Conservation (phyloP, 768 basidiomycete species). For the Mycena vitilis region DNA sequence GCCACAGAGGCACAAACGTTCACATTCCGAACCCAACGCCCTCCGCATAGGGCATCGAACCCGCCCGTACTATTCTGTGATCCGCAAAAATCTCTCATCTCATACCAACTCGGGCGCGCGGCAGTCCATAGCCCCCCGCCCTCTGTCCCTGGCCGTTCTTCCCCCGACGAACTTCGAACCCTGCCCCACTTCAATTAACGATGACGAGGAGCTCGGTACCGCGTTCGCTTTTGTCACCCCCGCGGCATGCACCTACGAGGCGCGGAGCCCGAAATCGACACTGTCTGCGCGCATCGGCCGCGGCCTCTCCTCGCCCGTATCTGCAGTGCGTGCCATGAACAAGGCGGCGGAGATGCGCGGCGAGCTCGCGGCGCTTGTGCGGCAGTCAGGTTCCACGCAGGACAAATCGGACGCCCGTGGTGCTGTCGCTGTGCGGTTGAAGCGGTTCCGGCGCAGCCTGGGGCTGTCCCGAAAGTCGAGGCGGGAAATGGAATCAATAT, state of each 20-base stretch:
- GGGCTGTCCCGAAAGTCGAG: slow-evolving; percentile 6
- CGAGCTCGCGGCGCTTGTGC: slow-evolving; percentile 26
- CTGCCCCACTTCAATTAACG: neutral
- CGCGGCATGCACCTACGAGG: neutral
- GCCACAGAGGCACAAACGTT: slow-evolving; percentile 19
- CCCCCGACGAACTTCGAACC: neutral
- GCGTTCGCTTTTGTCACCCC: slow-evolving; percentile 14
- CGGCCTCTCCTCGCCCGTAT: slow-evolving; percentile 16
- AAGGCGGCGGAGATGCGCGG: slow-evolving; percentile 24
- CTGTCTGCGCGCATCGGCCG: slow-evolving; percentile 25
- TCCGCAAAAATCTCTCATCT: slow-evolving; percentile 19
- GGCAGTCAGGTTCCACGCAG: neutral
- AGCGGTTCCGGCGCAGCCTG: slow-evolving; percentile 14
- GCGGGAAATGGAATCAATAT: neutral
- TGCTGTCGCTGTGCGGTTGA: neutral
- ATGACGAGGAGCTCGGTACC: neutral
- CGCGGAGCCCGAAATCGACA: slow-evolving; percentile 1
- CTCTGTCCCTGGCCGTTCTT: slow-evolving; percentile 1
- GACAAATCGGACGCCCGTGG: neutral
- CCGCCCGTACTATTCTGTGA: slow-evolving; percentile 25
- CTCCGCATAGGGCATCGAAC: slow-evolving; percentile 21
- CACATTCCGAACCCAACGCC: slow-evolving; percentile 25
- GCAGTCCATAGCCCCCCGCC: slow-evolving; percentile 10
- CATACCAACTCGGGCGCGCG: slow-evolving; percentile 16
- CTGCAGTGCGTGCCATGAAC: slow-evolving; percentile 14